Evolutionary conservation across 495 filamentous ascomycete genomes (phyloP).

Genomic region (Neurospora hispaniola): DNA sequence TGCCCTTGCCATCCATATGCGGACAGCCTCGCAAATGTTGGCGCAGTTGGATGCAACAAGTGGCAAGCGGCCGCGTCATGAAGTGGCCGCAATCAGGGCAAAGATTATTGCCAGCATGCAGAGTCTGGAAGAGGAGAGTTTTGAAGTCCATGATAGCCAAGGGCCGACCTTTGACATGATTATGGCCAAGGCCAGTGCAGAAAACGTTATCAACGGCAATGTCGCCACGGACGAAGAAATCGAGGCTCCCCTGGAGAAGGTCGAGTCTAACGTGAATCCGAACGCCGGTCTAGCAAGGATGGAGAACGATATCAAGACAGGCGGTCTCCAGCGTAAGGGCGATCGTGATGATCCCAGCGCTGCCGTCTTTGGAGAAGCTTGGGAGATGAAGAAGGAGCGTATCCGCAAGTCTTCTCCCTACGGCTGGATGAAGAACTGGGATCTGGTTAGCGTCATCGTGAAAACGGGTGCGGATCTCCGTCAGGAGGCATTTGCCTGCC

Average conservation of each 20-base stretch:
- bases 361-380: constrained; percentile 69
- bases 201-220: constrained; percentile 17
- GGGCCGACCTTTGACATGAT: constrained; percentile 63
- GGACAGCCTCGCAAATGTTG: constrained; percentile 68
- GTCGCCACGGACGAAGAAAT: constrained; percentile 31
- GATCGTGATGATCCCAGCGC: constrained; percentile 73
- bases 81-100: constrained; percentile 64
- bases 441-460: constrained; percentile 67
- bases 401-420: constrained; percentile 66
- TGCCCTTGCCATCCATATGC: constrained; percentile 68
- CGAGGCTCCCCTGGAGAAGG: constrained; percentile 17
- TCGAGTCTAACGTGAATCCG: constrained; percentile 38
- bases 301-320: constrained; percentile 74
- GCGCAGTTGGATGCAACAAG: constrained; percentile 64
- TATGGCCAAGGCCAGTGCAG: constrained; percentile 46
- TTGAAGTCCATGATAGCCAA: constrained; percentile 48
- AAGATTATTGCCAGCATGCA: constrained; percentile 80
- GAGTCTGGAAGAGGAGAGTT: constrained; percentile 68
- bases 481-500: constrained; percentile 71
- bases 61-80: constrained; percentile 57
- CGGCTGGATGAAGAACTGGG: constrained; percentile 72
- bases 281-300: constrained; percentile 63
- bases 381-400: constrained; percentile 64
- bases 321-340: constrained; percentile 61
- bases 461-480: constrained; percentile 68